Conservation (phyloP, 495 filamentous ascomycete genomes). For the Chaetomidium leptoderma region DNA sequence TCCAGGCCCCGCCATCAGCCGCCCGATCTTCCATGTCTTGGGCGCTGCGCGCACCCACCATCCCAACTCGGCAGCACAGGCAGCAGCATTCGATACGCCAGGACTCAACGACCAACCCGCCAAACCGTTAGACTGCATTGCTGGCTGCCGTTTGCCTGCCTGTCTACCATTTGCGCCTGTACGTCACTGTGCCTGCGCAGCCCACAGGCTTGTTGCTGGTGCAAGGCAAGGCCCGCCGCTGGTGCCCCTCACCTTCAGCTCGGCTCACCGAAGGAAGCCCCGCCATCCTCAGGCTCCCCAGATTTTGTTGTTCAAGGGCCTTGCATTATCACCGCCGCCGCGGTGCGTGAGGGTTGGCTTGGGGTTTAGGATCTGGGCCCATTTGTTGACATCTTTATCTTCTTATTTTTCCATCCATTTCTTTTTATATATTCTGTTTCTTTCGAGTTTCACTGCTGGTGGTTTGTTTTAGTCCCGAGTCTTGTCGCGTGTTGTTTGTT, state of each 20-base stretch:
- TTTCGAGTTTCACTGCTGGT: background rate
- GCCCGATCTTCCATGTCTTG: too few species aligned
- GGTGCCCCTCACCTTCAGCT: background rate
- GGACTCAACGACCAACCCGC: background rate
- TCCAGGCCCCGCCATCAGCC: background rate
- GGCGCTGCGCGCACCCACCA: conserved; percentile 3
- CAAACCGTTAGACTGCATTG: background rate
- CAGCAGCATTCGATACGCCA: conserved; percentile 17
- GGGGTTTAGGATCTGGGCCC: background rate
- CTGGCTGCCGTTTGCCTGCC: background rate
- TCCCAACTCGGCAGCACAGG: conserved; percentile 5
- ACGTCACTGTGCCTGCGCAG: too few species aligned
- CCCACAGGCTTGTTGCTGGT: too few species aligned
- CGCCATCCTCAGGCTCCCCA: background rate
- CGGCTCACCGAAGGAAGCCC: background rate
- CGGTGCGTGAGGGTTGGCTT: background rate
- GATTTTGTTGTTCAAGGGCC: background rate
- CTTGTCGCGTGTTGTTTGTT: background rate
- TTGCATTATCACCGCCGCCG: conserved; percentile 1
- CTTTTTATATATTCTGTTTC: background rate
- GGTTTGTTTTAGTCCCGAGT: background rate
- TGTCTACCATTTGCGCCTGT: background rate
- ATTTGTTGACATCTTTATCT: background rate
- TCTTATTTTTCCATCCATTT: background rate
- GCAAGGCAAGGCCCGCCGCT: background rate